Conservation (phyloP, 192 early-diverging fungal species). For the Spizellomyces sp. region DNA sequence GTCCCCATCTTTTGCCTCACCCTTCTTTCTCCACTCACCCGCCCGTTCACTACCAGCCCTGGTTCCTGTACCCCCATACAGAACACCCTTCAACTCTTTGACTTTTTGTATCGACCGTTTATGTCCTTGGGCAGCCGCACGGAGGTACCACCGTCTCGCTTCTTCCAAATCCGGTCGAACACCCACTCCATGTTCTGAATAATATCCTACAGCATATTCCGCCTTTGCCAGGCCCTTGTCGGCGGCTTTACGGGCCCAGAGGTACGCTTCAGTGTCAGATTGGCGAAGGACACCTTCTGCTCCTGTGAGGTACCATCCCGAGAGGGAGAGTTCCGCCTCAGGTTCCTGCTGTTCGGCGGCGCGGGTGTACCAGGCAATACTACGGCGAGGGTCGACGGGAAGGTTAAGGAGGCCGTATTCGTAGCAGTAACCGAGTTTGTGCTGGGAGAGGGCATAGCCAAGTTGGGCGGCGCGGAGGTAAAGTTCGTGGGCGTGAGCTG, state of each 20-base stretch:
- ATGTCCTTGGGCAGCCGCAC: slow-evolving; percentile 84
- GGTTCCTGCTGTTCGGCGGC: slow-evolving; percentile 90
- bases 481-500: slow-evolving; percentile 86
- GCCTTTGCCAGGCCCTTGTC: slow-evolving; percentile 94
- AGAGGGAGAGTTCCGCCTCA: slow-evolving; percentile 90
- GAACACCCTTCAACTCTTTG: slow-evolving; percentile 70
- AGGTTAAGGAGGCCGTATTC: slow-evolving; percentile 92
- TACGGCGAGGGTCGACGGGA: slow-evolving; percentile 82
- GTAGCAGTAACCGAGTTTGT: slow-evolving; percentile 87
- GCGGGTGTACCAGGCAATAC: slow-evolving; percentile 94
- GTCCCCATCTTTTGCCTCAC: slow-evolving; percentile 35
- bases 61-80: slow-evolving; percentile 20
- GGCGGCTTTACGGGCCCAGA: slow-evolving; percentile 96
- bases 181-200: slow-evolving; percentile 89
- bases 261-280: slow-evolving; percentile 93
- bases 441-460: slow-evolving; percentile 92
- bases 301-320: slow-evolving; percentile 98
- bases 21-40: slow-evolving; percentile 33
- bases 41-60: slow-evolving; percentile 16
- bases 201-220: slow-evolving; percentile 97
- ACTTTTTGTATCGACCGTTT: slow-evolving; percentile 79
- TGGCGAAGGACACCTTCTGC: slow-evolving; percentile 86
- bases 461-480: slow-evolving; percentile 91
- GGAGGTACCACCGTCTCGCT: slow-evolving; percentile 86
- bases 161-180: slow-evolving; percentile 74